phyloP scores from a whole-genome alignment of 208 protist genomes.

The Endotrypanum monterogeii region DNA sequence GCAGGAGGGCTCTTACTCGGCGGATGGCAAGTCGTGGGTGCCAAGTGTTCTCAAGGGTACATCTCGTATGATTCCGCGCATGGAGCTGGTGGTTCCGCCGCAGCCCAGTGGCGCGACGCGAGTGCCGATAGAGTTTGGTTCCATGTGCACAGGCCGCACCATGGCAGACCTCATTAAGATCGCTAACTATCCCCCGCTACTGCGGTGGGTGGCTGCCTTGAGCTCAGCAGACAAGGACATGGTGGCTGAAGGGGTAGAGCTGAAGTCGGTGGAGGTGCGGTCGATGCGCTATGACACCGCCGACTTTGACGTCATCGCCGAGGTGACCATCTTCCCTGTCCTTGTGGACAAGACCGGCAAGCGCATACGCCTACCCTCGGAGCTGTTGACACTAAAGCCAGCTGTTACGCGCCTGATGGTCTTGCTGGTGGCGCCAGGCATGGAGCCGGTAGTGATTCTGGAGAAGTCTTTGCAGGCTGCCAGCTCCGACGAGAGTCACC shows the following conservation, averaged over 20 bases:
- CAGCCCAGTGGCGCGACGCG: slow-evolving; percentile 45
- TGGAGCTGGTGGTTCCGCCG: slow-evolving; percentile 64
- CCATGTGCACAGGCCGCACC: slow-evolving; percentile 50
- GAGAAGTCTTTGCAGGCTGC: slow-evolving; percentile 51
- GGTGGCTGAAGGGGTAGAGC: slow-evolving; percentile 31
- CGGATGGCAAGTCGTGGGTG: slow-evolving; percentile 54
- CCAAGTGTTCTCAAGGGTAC: slow-evolving; percentile 66
- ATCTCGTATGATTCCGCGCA: slow-evolving; percentile 53
- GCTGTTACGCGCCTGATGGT: slow-evolving; percentile 66
- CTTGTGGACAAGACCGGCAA: slow-evolving; percentile 44
- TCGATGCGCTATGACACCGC: slow-evolving; percentile 51
- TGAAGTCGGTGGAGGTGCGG: slow-evolving; percentile 57
- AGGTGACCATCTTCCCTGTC: slow-evolving; percentile 63
- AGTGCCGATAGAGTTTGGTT: slow-evolving; percentile 71
- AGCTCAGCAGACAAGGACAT: slow-evolving; percentile 14
- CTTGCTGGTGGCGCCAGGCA: slow-evolving; percentile 41
- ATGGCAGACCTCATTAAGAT: slow-evolving; percentile 79
- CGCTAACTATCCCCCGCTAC: slow-evolving; percentile 80
- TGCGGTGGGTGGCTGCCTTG: slow-evolving; percentile 64
- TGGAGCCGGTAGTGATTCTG: slow-evolving; percentile 56
- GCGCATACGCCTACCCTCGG: slow-evolving; percentile 48
- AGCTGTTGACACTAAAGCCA: slow-evolving; percentile 58
- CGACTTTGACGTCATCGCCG: slow-evolving; percentile 38
- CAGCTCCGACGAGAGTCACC: slow-evolving; percentile 36
- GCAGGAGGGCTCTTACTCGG: slow-evolving; percentile 73